These are phyloP conservation scores for Dioscorea alata DNA, from an alignment of 106 monocot species.

Conservation along the genomic window DNA sequence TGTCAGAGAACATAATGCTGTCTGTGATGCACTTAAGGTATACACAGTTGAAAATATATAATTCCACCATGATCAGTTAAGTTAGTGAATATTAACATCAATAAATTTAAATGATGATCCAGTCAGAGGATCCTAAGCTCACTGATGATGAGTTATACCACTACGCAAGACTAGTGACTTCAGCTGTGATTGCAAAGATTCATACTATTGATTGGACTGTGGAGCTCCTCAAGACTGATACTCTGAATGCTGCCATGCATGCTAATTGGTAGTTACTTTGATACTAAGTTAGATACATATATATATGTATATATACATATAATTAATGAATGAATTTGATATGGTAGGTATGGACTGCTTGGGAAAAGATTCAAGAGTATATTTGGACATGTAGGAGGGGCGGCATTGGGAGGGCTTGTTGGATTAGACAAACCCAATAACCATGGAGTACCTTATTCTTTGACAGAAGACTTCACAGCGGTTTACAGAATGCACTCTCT, in stretches of 20 bases:
- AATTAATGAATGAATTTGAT: no score
- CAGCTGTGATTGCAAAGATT: slow-evolving; percentile 68
- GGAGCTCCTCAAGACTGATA: slow-evolving; percentile 59
- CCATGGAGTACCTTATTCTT: slow-evolving; percentile 50
- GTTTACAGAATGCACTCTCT: slow-evolving; percentile 60
- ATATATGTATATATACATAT: no score
- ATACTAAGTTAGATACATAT: no score
- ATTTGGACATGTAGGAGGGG: slow-evolving; percentile 56
- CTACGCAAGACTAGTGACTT: slow-evolving; percentile 47
- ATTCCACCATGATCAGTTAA: not conserved
- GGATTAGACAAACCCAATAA: slow-evolving; percentile 53
- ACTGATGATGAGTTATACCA: slow-evolving; percentile 40
- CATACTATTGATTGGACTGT: slow-evolving; percentile 78
- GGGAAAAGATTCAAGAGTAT: slow-evolving; percentile 49
- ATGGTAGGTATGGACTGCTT: slow-evolving; percentile 48
- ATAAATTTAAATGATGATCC: not conserved
- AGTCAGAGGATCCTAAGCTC: slow-evolving; percentile 35
- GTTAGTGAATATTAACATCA: not conserved
- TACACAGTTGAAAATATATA: not conserved
- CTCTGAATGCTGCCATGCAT: slow-evolving; percentile 32
- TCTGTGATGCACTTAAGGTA: slow-evolving; percentile 65
- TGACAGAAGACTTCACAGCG: slow-evolving; percentile 50
- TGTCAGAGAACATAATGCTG: slow-evolving; percentile 50
- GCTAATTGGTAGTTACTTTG: slow-evolving; percentile 26
- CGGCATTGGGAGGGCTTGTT: slow-evolving; percentile 41